These are phyloP conservation scores for Thalassiosira ordinaria DNA, from an alignment of 352 stramenopile species.

Conservation along the genomic window DNA sequence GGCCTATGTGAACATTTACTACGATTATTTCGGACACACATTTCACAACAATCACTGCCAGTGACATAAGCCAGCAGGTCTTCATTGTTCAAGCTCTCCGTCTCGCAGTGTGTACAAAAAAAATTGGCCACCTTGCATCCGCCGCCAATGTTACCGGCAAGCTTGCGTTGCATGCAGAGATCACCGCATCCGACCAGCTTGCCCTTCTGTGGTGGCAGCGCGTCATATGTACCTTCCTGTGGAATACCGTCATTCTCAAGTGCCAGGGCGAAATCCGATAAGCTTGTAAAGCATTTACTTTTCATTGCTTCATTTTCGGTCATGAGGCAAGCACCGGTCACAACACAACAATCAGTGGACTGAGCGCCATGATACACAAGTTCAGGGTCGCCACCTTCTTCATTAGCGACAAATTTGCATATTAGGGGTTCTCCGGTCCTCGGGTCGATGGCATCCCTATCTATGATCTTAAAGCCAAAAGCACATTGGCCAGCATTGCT, in stretches of 20 bases:
- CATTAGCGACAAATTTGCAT: neutral
- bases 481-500: neutral
- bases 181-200: neutral
- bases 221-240: neutral
- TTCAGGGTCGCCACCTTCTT: neutral
- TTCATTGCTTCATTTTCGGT: neutral
- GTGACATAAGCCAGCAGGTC: neutral
- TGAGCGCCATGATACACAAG: neutral
- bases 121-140: neutral
- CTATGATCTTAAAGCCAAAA: constrained; percentile 1
- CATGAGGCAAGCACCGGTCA: neutral
- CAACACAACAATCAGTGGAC: neutral
- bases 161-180: neutral
- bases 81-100: neutral
- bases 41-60: neutral
- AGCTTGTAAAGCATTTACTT: neutral
- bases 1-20: neutral
- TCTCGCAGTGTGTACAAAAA: neutral
- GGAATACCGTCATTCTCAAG: neutral
- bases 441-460: neutral
- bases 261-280: neutral
- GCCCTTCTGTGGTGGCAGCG: neutral
- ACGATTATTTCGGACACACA: neutral
- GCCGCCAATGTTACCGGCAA: neutral
- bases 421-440: neutral